Conservation (phyloP, 176 grass and related monocot genomes). For the Typha latifolia region DNA sequence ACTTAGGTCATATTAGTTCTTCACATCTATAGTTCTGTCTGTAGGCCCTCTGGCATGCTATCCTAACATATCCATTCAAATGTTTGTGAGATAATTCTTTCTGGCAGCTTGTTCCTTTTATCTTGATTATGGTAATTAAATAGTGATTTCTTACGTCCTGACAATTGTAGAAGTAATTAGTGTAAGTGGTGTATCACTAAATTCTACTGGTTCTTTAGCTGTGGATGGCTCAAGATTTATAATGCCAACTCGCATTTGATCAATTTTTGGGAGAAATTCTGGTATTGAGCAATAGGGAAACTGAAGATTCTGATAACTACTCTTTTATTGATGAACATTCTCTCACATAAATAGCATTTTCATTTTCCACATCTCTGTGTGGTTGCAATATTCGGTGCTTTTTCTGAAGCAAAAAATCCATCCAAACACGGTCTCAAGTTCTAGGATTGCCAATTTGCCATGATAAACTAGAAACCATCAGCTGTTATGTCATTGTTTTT, state of each 20-base stretch:
- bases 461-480: neutral
- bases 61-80: too few relatives aligned
- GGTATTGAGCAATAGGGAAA: too few relatives aligned
- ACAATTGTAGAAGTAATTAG: neutral
- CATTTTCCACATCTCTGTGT: neutral
- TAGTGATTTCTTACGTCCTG: too few relatives aligned
- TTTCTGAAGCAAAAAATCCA: neutral
- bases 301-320: neutral
- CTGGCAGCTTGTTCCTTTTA: too few relatives aligned
- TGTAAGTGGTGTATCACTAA: neutral
- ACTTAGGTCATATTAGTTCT: neutral
- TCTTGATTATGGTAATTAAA: too few relatives aligned
- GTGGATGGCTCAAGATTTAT: neutral
- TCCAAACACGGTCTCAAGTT: neutral
- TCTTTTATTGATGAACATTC: neutral
- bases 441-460: neutral
- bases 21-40: too few relatives aligned
- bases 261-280: too few relatives aligned
- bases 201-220: slow-evolving; percentile 9
- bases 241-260: neutral
- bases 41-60: too few relatives aligned
- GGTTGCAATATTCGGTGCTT: neutral
- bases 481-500: neutral
- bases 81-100: too few relatives aligned
- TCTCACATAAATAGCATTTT: neutral